Evolutionary conservation across 2,329 filamentous ascomycete genomes (phyloP), one percentile per base, ranked within the genome.

Genomic region (Mariannaea sp.): DNA sequence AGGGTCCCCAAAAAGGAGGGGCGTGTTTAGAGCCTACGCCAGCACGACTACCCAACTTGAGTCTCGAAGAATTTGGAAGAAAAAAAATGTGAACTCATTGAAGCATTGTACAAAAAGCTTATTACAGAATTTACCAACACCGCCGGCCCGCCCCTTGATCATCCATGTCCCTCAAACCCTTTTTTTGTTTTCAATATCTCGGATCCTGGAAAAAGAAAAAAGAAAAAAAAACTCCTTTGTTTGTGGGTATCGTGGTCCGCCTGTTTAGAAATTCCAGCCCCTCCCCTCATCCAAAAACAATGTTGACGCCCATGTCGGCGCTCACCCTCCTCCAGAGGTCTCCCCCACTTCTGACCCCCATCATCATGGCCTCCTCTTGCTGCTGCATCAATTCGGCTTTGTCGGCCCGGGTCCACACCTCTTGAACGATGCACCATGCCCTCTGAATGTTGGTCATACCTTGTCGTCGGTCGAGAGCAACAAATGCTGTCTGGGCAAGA

Each of bases 401-500:
- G 52, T 85, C 81, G 0, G 76, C 76, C 49, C 82, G 73, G 49
- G 74, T 75, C 82, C 84, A 87, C 8, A 87, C 79, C 65, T 86
- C 83, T 59, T 80, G 75, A 3, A 85, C 78, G 29, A 87, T 80
- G 10, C 75, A 75, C 81, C 83, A 85, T 3, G 83, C 80, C 55
- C 82, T 75, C 56, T 77, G 77, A 52, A 87, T 86, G 61, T 87
- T 88, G 14, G 77, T 78, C 84, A 87, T 87, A 16, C 84, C 83
- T 66, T 87, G 85, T 14, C 83, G 71, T 47, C 72, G 75, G 53
- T 81, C 78, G 7, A 85, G 74, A 5, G 78, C 79, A 4, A 69
- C 66, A 61, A 87, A 86, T 0, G 80, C 73, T 49, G 73, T 71
- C 20, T 74, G 68, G 4, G 83, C 81, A 14, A 82, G 69, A 5